Evolutionary conservation across 805 yeast genomes (phyloP).

Genomic region (Sugiyamaella chiloensis): DNA sequence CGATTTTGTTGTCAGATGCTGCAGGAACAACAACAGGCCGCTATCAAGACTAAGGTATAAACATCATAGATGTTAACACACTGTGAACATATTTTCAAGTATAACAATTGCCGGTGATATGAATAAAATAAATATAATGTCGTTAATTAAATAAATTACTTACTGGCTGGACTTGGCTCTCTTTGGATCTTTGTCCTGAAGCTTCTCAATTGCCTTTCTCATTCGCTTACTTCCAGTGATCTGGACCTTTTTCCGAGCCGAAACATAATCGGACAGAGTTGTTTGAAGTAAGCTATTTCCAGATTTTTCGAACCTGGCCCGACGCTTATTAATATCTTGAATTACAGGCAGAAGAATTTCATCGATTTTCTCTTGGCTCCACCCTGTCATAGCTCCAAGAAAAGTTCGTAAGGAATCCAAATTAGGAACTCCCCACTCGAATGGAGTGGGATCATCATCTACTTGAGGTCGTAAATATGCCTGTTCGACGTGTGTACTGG

Average conservation of each 20-base stretch:
- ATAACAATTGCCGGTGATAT: no score
- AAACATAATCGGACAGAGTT: constrained; percentile 25
- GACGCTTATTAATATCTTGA: constrained; percentile 58
- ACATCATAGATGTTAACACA: no score
- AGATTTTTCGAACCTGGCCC: constrained; percentile 13
- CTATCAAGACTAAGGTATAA: no score
- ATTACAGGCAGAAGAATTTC: constrained; percentile 84
- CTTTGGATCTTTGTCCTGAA: no score
- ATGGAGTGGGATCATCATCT: constrained; percentile 71
- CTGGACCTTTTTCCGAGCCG: constrained; percentile 26
- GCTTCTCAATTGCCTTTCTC: constrained; percentile 23
- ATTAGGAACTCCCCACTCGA: constrained; percentile 89
- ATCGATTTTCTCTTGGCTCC: constrained; percentile 75
- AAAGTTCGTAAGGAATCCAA: constrained; percentile 72
- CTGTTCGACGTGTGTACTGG: constrained; percentile 61
- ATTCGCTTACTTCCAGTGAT: constrained; percentile 25
- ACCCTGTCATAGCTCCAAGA: constrained; percentile 67
- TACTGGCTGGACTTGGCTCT: no score
- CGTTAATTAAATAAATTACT: no score
- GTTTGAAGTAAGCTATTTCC: constrained; percentile 19
- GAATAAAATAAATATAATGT: no score
- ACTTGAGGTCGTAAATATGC: constrained; percentile 83
- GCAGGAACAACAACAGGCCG: no score
- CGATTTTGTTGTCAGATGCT: no score
- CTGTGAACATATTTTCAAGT: no score